Base-by-base conservation (phyloP, 176 grass and related monocot genomes). In the Puya raimondii region DNA sequence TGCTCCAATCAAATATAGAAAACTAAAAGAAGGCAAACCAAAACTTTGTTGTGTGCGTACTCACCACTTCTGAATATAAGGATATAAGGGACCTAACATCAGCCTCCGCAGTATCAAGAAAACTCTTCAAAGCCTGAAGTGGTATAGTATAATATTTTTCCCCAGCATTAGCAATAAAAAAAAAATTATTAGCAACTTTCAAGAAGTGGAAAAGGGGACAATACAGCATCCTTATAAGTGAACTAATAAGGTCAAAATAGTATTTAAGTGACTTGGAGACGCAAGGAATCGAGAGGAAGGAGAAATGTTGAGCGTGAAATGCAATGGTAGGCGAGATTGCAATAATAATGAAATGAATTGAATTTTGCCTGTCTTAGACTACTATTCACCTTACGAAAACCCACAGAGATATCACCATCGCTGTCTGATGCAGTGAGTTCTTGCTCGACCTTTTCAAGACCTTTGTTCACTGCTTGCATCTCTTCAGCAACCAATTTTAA, bases 391-490 rank as follows among this genome's bases (percentile, higher is more conserved):
- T 84, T 88, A 72, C 84, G 80, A 70, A 97, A 97, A 49, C 76
- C 80, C 59, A 66, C 8, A 52, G 89, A 97, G 64, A 90, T 85
- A 64, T 79, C 79, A 71, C 89, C 89, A 51, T 97, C 89, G 47
- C 82, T 81, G 57, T 83, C 93, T 63, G 89, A 90, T 53, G 89
- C 79, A 80, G 89, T 80, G 20, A 97, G 69, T 72, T 97, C 93
- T 69, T 92, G 93, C 67, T 97, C 93, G 16, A 97, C 89, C 80
- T 97, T 97, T 81, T 92, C 83, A 83, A 97, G 93, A 77, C 89
- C 93, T 81, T 97, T 97, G 74, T 82, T 97, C 78, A 97, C 86
- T 57, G 93, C 93, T 87, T 97, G 93, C 93, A 92, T 97, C 73
- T 97, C 89, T 83, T 97, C 89, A 5, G 89, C 86, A 68, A 97